Conservation (phyloP, 495 filamentous ascomycete species). For the Friedmanniomyces simplex region DNA sequence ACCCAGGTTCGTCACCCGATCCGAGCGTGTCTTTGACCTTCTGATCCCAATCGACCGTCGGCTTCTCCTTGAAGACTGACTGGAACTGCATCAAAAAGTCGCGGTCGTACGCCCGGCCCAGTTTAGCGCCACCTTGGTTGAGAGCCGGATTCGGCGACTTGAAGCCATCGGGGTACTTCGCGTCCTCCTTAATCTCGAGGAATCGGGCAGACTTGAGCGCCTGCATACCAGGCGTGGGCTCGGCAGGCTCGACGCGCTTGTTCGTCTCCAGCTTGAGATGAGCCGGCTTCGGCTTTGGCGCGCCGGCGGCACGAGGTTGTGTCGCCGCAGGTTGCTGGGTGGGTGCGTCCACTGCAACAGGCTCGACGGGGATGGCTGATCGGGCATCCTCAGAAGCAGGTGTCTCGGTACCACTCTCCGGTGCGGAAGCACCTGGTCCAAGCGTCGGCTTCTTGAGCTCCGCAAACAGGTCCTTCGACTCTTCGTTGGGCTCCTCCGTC, state of each 20-base stretch:
- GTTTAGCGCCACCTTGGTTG: slow-evolving; percentile 63
- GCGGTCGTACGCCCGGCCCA: slow-evolving; percentile 82
- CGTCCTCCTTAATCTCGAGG: slow-evolving; percentile 52
- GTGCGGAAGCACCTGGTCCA: slow-evolving; percentile 35
- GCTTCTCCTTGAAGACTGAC: slow-evolving; percentile 86
- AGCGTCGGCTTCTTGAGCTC: slow-evolving; percentile 47
- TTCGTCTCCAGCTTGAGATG: slow-evolving; percentile 74
- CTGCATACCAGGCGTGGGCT: slow-evolving; percentile 86
- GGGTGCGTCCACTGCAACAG: slow-evolving; percentile 22
- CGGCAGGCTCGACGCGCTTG: slow-evolving; percentile 73
- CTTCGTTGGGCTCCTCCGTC: slow-evolving; percentile 27
- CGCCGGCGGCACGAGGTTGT: slow-evolving; percentile 24
- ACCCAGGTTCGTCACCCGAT: slow-evolving; percentile 52
- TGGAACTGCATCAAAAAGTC: slow-evolving; percentile 98
- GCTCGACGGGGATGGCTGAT: slow-evolving; percentile 2
- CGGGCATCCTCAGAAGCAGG: slow-evolving; percentile 23
- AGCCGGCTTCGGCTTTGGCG: slow-evolving; percentile 59
- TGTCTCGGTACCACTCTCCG: slow-evolving; percentile 45
- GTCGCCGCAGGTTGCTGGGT: slow-evolving; percentile 18
- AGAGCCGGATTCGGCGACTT: slow-evolving; percentile 82
- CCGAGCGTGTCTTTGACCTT: slow-evolving; percentile 75
- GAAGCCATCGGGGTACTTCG: slow-evolving; percentile 68
- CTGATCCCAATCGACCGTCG: slow-evolving; percentile 76
- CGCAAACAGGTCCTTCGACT: slow-evolving; percentile 37
- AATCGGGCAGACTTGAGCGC: slow-evolving; percentile 80